Conservation (phyloP, 2,329 filamentous ascomycete genomes). For the Thelonectria olida region DNA sequence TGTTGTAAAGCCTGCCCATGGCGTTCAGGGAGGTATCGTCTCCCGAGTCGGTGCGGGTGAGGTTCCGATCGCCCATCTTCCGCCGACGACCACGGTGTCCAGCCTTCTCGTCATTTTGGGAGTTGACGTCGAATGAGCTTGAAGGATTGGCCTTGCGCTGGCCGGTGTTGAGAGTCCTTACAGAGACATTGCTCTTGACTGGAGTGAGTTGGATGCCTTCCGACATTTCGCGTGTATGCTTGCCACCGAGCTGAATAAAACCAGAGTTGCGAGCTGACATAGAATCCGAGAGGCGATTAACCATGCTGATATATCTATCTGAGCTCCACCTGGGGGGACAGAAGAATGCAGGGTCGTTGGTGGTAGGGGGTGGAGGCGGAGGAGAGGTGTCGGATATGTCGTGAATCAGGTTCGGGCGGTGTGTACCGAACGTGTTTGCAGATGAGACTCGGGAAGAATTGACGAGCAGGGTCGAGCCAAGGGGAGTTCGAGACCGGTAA, state of each 20-base stretch:
- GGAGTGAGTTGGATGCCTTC: constrained; percentile 64
- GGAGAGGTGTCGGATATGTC: constrained; percentile 16
- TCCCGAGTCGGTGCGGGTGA: constrained; percentile 57
- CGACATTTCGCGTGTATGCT: constrained; percentile 43
- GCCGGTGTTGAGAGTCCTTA: constrained; percentile 57
- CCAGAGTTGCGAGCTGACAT: constrained; percentile 52
- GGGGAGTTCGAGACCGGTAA: constrained; percentile 31
- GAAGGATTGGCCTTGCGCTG: constrained; percentile 56
- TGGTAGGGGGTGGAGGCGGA: neutral
- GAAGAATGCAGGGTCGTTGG: too few relatives aligned
- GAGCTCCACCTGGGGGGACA: constrained; percentile 36
- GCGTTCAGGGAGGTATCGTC: constrained; percentile 69
- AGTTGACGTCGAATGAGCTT: constrained; percentile 46
- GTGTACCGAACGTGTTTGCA: constrained; percentile 20
- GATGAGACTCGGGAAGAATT: constrained; percentile 23
- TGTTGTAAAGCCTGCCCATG: constrained; percentile 73
- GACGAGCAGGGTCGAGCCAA: constrained; percentile 18
- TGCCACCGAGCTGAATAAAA: constrained; percentile 54
- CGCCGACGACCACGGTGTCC: constrained; percentile 58
- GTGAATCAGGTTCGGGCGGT: constrained; percentile 23
- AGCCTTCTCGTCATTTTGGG: constrained; percentile 55
- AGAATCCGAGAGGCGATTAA: constrained; percentile 41
- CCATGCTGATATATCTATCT: constrained; percentile 36
- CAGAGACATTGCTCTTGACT: constrained; percentile 64
- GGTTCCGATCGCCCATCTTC: constrained; percentile 51